Base-by-base conservation (phyloP, 148 eudicot genomes). In the Vaccinium macrocarpon region DNA sequence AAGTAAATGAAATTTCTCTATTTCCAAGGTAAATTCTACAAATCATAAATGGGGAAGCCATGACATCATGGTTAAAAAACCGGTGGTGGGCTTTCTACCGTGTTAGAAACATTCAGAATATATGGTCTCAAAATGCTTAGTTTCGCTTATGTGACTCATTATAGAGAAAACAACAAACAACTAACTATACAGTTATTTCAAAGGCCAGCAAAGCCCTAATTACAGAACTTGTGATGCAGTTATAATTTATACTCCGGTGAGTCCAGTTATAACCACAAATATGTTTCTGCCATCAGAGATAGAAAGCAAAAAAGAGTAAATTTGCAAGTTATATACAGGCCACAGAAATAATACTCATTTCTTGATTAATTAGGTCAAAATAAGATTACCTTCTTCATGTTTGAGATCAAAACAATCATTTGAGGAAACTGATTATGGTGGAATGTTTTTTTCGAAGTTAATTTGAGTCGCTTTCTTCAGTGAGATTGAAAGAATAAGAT, bases 111-210 rank as follows among this genome's bases (percentile, higher is more conserved):
- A 78, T 32, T 35, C 25, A 10, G n/a, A 78, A 29, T 53, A 27
- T 25, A 16, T 53, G 38, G 15, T 78, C 16, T 19, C 81, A 53
- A 78, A 78, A 52, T 25, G 35, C 57, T 51, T 52, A 53, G 32
- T 2, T 52, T 32, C 0, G 48, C 32, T 50, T 8, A 23, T 12
- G 16, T 4, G 3, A 76, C 57, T 76, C 16, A 11, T 76, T 50
- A 50, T 23, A 52, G n/a, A 27, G 81, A 10, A 23, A 50, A n/a
- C 79, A n/a, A 76, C 52, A 23, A 50, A n/a, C 59, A 83, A 84
- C 27, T 59, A 12, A 15, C 49, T 27, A 48, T 8, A 2, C 82
- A 66, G 9, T 21, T 78, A 78, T 82, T 82, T 82, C 25, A 8
- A 61, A 62, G 18, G 10, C 8, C 10, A 8, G 32, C 64, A 23